A percentile compares a stretch with the other conserved stretches of the same genome.
Evolutionary conservation across 2,329 filamentous ascomycete species (phyloP).

Genomic region (Colletotrichum sublineola): DNA sequence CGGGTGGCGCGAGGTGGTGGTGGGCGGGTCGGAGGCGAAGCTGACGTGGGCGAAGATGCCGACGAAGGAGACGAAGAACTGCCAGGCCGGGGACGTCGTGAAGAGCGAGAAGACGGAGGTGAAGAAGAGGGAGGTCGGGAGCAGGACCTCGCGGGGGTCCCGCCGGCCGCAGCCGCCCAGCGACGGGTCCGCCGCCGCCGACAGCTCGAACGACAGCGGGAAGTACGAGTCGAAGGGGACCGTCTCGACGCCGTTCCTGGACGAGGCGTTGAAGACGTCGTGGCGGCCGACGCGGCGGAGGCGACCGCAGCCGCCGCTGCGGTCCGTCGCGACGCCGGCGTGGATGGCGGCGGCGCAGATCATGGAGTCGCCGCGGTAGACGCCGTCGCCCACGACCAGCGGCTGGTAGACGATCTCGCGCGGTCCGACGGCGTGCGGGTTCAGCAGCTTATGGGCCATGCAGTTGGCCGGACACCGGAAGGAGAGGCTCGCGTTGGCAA

Average conservation of each 20-base stretch:
- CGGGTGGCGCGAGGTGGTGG: constrained; percentile 65
- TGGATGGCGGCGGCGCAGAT: constrained; percentile 90
- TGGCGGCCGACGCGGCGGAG: constrained; percentile 79
- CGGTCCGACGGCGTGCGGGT: constrained; percentile 81
- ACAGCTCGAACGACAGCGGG: constrained; percentile 86
- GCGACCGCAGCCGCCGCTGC: constrained; percentile 84
- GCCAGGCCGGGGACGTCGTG: constrained; percentile 80
- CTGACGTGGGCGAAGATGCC: constrained; percentile 91
- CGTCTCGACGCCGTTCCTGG: constrained; percentile 79
- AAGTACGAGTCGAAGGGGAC: constrained; percentile 89
- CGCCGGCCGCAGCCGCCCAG: constrained; percentile 71
- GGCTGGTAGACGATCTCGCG: constrained; percentile 73
- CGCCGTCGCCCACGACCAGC: constrained; percentile 77
- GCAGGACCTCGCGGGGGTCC: constrained; percentile 86
- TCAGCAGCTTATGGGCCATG: constrained; percentile 72
- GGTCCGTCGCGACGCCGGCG: constrained; percentile 79
- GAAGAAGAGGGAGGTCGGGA: constrained; percentile 87
- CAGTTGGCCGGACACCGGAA: constrained; percentile 84
- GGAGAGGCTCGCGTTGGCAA: constrained; percentile 75
- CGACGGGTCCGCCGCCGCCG: constrained; percentile 63
- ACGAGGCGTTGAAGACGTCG: constrained; percentile 72
- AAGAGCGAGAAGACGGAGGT: constrained; percentile 84
- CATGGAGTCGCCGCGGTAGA: constrained; percentile 91
- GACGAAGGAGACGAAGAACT: constrained; percentile 87
- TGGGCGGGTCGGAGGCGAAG: constrained; percentile 88